A percentile compares a stretch with the other conserved stretches of the same genome.
Conservation (phyloP, 139 green algal species). For the Ulvella scutata region DNA sequence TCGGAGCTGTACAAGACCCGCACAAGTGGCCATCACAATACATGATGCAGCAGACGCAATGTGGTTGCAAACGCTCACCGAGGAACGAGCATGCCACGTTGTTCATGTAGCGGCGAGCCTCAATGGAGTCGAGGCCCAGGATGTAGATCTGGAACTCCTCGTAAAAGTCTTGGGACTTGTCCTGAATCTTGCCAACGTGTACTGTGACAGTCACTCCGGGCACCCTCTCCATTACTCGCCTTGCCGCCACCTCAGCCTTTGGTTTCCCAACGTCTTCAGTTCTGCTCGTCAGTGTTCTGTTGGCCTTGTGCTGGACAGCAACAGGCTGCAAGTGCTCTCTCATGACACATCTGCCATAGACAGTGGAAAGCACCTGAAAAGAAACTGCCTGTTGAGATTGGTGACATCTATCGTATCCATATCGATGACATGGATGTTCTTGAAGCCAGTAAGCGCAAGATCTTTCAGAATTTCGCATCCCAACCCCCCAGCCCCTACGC, state of each 20-base stretch:
- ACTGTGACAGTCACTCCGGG: slow-evolving; percentile 58
- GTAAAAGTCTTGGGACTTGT: slow-evolving; percentile 85
- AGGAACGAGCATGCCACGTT: slow-evolving; percentile 88
- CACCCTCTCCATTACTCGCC: slow-evolving; percentile 66
- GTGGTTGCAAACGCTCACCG: slow-evolving; percentile 26
- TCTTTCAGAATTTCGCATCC: slow-evolving; percentile 98
- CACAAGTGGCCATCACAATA: no score
- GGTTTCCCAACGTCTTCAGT: slow-evolving; percentile 81
- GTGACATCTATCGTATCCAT: slow-evolving; percentile 99
- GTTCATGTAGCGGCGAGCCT: slow-evolving; percentile 96
- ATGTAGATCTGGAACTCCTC: slow-evolving; percentile 82
- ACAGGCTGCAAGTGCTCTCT: background rate
- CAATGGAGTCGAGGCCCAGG: slow-evolving; percentile 92
- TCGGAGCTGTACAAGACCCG: no score
- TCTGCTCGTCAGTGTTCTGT: slow-evolving; percentile 38
- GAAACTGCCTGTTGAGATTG: slow-evolving; percentile 98
- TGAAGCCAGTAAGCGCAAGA: slow-evolving; percentile 86
- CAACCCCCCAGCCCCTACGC: slow-evolving; percentile 90
- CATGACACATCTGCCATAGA: background rate
- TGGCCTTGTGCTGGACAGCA: background rate
- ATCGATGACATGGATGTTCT: slow-evolving; percentile 97
- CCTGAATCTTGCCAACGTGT: slow-evolving; percentile 88
- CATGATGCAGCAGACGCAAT: no score
- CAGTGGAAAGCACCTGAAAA: slow-evolving; percentile 62
- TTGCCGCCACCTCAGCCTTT: slow-evolving; percentile 85